A percentile compares a stretch with the other conserved stretches of the same genome.
Evolutionary conservation across 2,329 filamentous ascomycete species (phyloP).

Genomic region (Hymenotorrendiella dingleyae): DNA sequence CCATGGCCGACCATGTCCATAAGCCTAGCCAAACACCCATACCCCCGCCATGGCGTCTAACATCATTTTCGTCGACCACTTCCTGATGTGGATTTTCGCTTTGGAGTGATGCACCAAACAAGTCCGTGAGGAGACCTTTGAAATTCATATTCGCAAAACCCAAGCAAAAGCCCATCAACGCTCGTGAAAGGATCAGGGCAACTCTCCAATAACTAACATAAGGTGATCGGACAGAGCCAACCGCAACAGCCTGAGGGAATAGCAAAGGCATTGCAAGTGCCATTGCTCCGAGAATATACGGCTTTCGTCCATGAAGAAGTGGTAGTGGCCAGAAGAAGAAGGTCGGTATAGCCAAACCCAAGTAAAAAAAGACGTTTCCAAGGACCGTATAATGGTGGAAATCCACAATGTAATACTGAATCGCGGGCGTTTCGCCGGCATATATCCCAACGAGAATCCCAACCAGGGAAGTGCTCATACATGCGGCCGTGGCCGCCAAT

Average conservation of each 20-base stretch:
- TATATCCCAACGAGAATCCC: conserved; percentile 71
- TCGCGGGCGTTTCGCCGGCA: conserved; percentile 70
- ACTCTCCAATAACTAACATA: conserved; percentile 50
- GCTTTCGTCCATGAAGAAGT: conserved; percentile 69
- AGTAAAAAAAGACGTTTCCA: conserved; percentile 68
- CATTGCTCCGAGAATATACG: conserved; percentile 66
- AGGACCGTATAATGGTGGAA: conserved; percentile 60
- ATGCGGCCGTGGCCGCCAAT: conserved; percentile 62
- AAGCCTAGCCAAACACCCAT: conserved; percentile 75
- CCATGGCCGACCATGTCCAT: conserved; percentile 73
- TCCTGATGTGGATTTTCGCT: conserved; percentile 68
- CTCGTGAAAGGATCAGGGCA: conserved; percentile 57
- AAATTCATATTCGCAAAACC: conserved; percentile 77
- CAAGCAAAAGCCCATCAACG: conserved; percentile 60
- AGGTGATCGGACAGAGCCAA: conserved; percentile 51
- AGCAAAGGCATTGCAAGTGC: conserved; percentile 65
- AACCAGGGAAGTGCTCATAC: conserved; percentile 65
- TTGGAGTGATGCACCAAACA: conserved; percentile 72
- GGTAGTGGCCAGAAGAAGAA: conserved; percentile 70
- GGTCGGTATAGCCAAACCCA: conserved; percentile 64
- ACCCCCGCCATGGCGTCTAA: conserved; percentile 68
- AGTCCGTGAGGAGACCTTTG: conserved; percentile 62
- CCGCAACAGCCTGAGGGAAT: conserved; percentile 67
- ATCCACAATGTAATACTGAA: conserved; percentile 71
- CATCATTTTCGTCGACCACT: conserved; percentile 59